These are phyloP conservation scores for Chrysanthemum makinoi DNA, from an alignment of 129 eudicot genomes.

Conservation along the genomic window DNA sequence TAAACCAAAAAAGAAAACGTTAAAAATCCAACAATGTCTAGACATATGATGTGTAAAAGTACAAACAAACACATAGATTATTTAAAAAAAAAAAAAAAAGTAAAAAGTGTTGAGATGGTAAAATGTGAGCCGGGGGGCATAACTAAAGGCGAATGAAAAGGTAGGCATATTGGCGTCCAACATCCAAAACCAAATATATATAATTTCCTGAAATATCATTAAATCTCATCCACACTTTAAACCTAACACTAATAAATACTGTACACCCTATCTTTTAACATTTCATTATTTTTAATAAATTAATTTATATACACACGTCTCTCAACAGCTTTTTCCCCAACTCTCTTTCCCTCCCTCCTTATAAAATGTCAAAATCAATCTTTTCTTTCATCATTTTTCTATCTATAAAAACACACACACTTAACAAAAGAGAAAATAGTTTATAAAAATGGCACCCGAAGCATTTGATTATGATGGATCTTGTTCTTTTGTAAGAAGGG, in stretches of 20 bases:
- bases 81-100: too few species aligned
- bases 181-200: conserved; percentile 8
- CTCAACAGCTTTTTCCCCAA: conserved; percentile 54
- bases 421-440: too few species aligned
- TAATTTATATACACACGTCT: background rate
- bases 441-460: conserved; percentile 29
- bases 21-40: too few species aligned
- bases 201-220: background rate
- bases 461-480: conserved; percentile 29
- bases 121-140: too few species aligned
- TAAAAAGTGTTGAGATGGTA: too few species aligned
- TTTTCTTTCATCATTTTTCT: background rate
- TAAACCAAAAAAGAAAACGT: too few species aligned
- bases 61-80: background rate
- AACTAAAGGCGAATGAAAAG: too few species aligned
- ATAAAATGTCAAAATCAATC: conserved; percentile 24
- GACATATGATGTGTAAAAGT: background rate
- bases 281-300: background rate
- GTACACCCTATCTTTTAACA: background rate
- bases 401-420: background rate
- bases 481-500: conserved; percentile 34
- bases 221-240: conserved; percentile 9
- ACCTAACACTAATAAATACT: conserved; percentile 12
- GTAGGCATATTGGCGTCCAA: background rate
- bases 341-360: conserved; percentile 37